Evolutionary conservation across 129 eudicot genomes (phyloP).

Genomic region (Arctium minus): DNA sequence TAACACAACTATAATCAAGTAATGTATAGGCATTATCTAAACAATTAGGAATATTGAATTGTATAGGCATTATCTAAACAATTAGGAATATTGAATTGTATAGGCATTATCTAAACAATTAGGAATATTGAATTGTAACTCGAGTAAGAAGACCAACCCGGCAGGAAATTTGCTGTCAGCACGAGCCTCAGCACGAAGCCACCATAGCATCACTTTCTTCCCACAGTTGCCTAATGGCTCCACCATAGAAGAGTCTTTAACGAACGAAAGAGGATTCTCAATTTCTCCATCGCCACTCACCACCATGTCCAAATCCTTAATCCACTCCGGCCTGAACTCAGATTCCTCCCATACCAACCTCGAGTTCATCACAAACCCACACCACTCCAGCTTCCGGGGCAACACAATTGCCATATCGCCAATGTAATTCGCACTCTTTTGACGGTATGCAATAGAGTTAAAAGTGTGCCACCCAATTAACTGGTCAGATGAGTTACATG

Average conservation of each 20-base stretch:
- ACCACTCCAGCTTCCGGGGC: conserved; percentile 68
- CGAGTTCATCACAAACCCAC: conserved; percentile 78
- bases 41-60: not conserved
- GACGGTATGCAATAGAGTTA: conserved; percentile 34
- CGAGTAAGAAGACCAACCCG: conserved; percentile 43
- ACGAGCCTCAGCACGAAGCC: conserved; percentile 88
- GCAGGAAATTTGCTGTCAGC: conserved; percentile 86
- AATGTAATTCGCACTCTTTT: conserved; percentile 56
- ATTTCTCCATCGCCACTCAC: conserved; percentile 32
- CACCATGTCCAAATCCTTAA: conserved; percentile 48
- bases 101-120: not conserved
- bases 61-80: not conserved
- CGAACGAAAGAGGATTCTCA: conserved; percentile 61
- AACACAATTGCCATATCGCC: conserved; percentile 76
- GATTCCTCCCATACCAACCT: conserved; percentile 71
- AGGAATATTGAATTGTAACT: not conserved
- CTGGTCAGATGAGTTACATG: conserved; percentile 64
- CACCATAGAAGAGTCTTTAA: conserved; percentile 61
- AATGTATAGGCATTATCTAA: not conserved
- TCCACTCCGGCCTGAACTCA: conserved; percentile 66
- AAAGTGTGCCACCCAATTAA: conserved; percentile 80
- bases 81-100: not conserved
- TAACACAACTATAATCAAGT: not conserved
- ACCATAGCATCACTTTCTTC: conserved; percentile 80
- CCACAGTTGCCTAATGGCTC: conserved; percentile 87